Base-by-base conservation (phyloP, 208 protist genomes). In the Vickermania spadyakhi region DNA sequence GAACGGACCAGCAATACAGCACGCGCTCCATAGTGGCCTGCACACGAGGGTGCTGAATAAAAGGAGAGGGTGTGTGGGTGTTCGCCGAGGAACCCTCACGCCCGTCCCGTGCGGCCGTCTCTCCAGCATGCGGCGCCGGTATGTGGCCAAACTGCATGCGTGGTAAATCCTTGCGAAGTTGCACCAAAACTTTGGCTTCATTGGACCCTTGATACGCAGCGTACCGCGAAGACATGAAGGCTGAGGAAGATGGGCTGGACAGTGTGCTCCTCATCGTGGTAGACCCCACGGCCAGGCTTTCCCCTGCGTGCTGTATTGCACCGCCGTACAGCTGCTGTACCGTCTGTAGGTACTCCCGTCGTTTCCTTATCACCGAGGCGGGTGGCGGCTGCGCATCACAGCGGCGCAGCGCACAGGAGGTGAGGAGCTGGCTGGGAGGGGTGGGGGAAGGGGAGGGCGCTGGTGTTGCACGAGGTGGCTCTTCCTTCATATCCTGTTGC, bases 1-100 rank as follows among this genome's bases (percentile, higher is more conserved):
- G 84, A 23, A 96, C 57, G 0, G 88, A 75, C 91, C 92, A 98
- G 31, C 96, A 83, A 57, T 93, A 98, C n/a, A 98, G 72, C 23
- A 96, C 79, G 1, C 89, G 76, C 74, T 96, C 85, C 25, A 98
- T 73, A 52, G 77, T 72, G 1, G 63, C 52, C 67, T 87, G 77
- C 29, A 92, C 77, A 26, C 80, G 72, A 5, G 66, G 62, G 31
- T 88, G 65, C 59, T 78, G 83, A 56, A 96, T 83, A 63, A 87
- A 81, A n/a, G n/a, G n/a, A n/a, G n/a, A n/a, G n/a, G n/a, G n/a
- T n/a, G n/a, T n/a, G n/a, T n/a, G n/a, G n/a, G n/a, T n/a, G n/a
- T n/a, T n/a, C n/a, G n/a, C n/a, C n/a, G n/a, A n/a, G n/a, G n/a
- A n/a, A 26, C 64, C 66, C 31, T 78, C 42, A 28, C 36, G 36